A percentile compares a stretch with the other conserved stretches of the same genome.
Conservation (phyloP, 2,329 filamentous ascomycete species). For the Neocucurbitaria cava region DNA sequence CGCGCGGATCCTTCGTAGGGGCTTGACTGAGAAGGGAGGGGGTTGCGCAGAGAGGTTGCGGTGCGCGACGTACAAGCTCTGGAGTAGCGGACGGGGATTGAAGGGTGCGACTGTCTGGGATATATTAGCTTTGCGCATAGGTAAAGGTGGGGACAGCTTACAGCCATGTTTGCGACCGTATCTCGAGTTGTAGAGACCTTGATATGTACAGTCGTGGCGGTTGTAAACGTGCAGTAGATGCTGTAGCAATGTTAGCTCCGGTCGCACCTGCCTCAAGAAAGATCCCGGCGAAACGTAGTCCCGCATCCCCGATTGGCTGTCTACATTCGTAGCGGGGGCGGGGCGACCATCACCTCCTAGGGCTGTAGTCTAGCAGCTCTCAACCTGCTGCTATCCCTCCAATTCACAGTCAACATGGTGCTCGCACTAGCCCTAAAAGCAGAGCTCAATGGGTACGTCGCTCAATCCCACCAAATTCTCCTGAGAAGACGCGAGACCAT, state of each 20-base stretch:
- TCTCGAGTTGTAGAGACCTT: not conserved
- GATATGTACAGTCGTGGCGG: not conserved
- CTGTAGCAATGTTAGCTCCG: not conserved
- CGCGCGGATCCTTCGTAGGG: too few species aligned
- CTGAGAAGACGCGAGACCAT: not conserved
- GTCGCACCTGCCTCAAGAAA: slow-evolving; percentile 19
- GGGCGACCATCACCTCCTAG: not conserved
- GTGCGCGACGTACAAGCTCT: slow-evolving; percentile 73
- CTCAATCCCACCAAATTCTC: not conserved
- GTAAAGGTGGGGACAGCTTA: slow-evolving; percentile 15
- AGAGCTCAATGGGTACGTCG: slow-evolving; percentile 44
- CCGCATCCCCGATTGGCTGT: not conserved
- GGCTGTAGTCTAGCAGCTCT: not conserved
- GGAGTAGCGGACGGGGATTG: slow-evolving; percentile 96
- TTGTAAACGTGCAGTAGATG: slow-evolving; percentile 1
- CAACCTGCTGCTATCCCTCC: not conserved
- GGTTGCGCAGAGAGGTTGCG: not conserved
- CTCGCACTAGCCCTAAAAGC: slow-evolving; percentile 49
- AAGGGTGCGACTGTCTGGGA: slow-evolving; percentile 72
- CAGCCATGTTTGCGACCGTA: slow-evolving; percentile 47
- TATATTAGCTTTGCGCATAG: slow-evolving; percentile 20
- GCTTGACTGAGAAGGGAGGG: too few species aligned
- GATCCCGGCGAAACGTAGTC: slow-evolving; percentile 15
- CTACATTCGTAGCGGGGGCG: not conserved
- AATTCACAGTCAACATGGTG: slow-evolving; percentile 28